Percentiles rank a stretch among this genome's conserved stretches.
phyloP scores from a whole-genome alignment of 2,329 filamentous ascomycete genomes.

The Malbranchea cinnamomea region DNA sequence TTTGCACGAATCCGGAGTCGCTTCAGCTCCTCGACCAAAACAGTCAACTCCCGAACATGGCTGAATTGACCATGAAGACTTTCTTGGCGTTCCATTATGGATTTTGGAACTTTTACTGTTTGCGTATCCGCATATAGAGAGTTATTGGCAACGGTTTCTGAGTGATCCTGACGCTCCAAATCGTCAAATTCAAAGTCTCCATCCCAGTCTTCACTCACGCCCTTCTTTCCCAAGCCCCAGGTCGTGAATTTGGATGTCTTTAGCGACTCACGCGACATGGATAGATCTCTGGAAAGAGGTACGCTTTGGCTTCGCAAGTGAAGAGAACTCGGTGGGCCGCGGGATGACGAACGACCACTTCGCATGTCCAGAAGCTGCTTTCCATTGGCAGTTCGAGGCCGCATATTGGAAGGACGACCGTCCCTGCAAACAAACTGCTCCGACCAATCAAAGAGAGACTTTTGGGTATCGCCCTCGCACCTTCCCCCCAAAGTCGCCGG shows the following conservation, averaged over 20 bases:
- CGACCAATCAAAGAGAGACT: constrained; percentile 45
- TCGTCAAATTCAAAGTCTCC: constrained; percentile 51
- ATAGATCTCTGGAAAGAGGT: constrained; percentile 38
- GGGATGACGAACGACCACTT: constrained; percentile 41
- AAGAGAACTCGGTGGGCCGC: constrained; percentile 43
- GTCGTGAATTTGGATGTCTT: constrained; percentile 43
- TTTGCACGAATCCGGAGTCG: constrained; percentile 42
- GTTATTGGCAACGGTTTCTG: constrained; percentile 23
- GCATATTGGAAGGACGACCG: constrained; percentile 35
- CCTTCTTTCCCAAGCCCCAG: constrained; percentile 52
- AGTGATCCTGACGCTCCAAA: constrained; percentile 22
- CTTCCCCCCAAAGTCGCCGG: constrained; percentile 6
- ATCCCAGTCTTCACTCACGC: constrained; percentile 53
- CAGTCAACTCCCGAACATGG: constrained; percentile 47
- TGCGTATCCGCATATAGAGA: constrained; percentile 14
- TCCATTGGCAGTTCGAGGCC: constrained; percentile 48
- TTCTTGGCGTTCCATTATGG: constrained; percentile 48
- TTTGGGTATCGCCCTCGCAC: constrained; percentile 6
- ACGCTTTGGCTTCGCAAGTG: constrained; percentile 54
- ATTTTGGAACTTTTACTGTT: constrained; percentile 40
- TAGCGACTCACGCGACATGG: constrained; percentile 34
- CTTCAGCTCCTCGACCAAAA: constrained; percentile 51
- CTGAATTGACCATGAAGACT: constrained; percentile 52
- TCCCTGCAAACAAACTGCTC: constrained; percentile 42
- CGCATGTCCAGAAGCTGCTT: constrained; percentile 43